Base-by-base conservation (phyloP, 108 stramenopile species). In the Schizochytrium sp. region DNA sequence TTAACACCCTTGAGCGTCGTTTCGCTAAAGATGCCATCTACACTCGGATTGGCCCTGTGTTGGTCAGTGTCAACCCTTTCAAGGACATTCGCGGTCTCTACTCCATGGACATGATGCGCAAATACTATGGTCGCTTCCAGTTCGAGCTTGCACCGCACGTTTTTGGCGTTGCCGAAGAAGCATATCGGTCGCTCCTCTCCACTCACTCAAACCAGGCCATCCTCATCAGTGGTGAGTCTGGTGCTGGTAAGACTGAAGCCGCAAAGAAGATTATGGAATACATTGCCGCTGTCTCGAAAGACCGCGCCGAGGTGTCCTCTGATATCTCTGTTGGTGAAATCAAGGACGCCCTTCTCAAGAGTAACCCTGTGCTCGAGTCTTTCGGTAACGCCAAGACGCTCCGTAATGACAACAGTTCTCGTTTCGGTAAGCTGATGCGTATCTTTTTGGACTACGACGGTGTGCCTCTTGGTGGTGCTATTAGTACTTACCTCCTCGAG, bases 261-360 rank as follows among this genome's bases (percentile, higher is more conserved):
- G 95, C 95, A 3, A 97, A 96, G 87, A 94, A 95, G 92, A 92
- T 96, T 64, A 93, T 97, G 93, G 94, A 96, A 90, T 97, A 96
- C 90, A 88, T 96, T 28, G 76, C 89, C 12, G 76, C 44, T 38
- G 89, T 89, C 17, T 53, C 76, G 12, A 41, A 56, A 38, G 87
- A 88, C 42, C 87, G 57, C 19, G 55, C 87, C 57, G 57, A 88
- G 76, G 76, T 83, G 76, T n/a, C 47, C 76, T 2, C 49, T 47
- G 53, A 2, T 53, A 49, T 83, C 76, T 83, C 76, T 40, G 76
- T 83, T 1, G 50, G 76, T 2, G 76, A 28, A 19, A 38, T 93
- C 45, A 91, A 91, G 87, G 47, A 91, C 3, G 56, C 46, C 15
- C 53, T 93, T 17, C 89, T 93, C 10, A 76, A 56, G 56, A 83